Base-by-base conservation (phyloP, 768 basidiomycete species). In the Hemileccinum rubropunctum region DNA sequence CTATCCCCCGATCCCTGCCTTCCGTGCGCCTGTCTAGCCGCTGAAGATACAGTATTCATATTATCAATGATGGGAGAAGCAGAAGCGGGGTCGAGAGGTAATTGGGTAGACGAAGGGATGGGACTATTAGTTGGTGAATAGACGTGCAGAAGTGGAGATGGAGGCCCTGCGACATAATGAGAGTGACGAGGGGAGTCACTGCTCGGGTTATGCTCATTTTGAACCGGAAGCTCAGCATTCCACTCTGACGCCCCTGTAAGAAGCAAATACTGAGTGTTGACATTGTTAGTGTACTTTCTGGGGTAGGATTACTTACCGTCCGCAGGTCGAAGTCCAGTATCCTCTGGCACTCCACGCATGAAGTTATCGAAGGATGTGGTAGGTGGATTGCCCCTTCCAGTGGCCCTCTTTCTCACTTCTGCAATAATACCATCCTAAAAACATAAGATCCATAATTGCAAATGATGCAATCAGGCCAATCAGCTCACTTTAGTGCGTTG, bases 401-500 rank as follows among this genome's bases (percentile, higher is more conserved):
- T 27, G 7, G 58, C 23, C 32, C 34, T 45, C 18, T 28, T 33
- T 40, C 52, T 54, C 17, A 42, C 0, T 42, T 51, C 48, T 12
- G 14, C 12, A 5, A 32, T 21, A 0, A 60, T 50, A 18, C 47
- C 36, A 32, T 39, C 59, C 62, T 13, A 13, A 14, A 18, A 13
- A 3, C 11, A 15, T 55, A 36, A 41, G 23, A 13, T 18, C 20
- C 3, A 33, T 9, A 9, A 40, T 2, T 20, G 9, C 9, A 17
- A 20, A 34, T 1, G 20, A 38, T 12, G 20, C 34, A n/a, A 34
- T 5, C 0, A 12, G 32, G 2, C 11, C 20, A n/a, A 33, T 20
- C 9, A 4, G 36, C 47, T 36, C 11, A 48, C 59, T 9, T 21
- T 54, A 11, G 59, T 26, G 8, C 52, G 47, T 17, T 23, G 21